A percentile compares a stretch with the other conserved stretches of the same genome.
Evolutionary conservation across 148 eudicot species (phyloP).

Genomic region (Rhododendron molle): DNA sequence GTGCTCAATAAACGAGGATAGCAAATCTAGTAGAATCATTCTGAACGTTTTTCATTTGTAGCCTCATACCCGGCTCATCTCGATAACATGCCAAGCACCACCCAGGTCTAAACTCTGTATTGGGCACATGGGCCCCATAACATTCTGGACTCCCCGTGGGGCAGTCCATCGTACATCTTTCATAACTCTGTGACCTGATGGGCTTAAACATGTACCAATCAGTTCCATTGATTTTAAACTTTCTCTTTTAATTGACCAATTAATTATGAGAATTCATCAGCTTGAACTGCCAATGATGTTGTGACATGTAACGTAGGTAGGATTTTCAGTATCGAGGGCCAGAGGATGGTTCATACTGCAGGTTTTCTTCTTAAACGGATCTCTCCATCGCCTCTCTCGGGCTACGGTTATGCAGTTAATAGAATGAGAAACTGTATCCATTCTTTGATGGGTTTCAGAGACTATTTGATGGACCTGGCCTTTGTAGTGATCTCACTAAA

Average conservation of each 20-base stretch:
- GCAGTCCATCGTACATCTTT: no score
- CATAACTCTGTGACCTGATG: no score
- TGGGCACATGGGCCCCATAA: no score
- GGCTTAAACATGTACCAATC: no score
- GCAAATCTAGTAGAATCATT: no score
- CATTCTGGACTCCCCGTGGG: no score
- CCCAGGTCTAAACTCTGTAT: no score
- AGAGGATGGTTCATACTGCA: background rate
- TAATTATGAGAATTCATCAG: background rate
- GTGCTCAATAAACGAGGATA: no score
- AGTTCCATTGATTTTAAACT: background rate
- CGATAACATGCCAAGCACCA: no score
- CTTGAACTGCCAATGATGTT: background rate
- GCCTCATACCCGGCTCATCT: no score
- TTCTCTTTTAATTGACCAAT: background rate
- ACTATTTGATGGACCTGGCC: background rate
- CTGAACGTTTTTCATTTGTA: no score
- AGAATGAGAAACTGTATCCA: background rate
- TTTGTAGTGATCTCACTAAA: background rate
- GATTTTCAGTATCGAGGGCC: background rate
- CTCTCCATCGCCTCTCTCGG: background rate
- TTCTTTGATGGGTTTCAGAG: background rate
- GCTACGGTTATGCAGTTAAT: background rate
- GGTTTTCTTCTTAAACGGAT: background rate
- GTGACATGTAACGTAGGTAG: background rate